A percentile compares a stretch with the other conserved stretches of the same genome.
Conservation (phyloP, 257 asterid species). For the Craterostigma plantagineum region DNA sequence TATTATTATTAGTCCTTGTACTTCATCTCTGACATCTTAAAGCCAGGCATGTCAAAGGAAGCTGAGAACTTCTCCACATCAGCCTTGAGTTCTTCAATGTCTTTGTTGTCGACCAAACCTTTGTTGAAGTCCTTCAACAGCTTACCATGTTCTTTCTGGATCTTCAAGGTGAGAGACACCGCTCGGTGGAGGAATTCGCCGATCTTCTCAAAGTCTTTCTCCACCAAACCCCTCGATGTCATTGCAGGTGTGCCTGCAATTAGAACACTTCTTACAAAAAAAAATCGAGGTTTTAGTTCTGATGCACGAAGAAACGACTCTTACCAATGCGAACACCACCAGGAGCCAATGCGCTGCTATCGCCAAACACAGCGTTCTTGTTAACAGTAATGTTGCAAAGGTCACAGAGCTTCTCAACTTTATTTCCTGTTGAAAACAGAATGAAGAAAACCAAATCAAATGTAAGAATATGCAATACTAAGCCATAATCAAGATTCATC, state of each 20-base stretch:
- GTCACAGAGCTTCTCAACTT: slow-evolving; percentile 92
- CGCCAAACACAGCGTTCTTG: slow-evolving; percentile 97
- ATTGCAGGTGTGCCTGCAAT: slow-evolving; percentile 85
- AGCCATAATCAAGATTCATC: no score
- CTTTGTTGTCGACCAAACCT: slow-evolving; percentile 72
- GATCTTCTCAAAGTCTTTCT: slow-evolving; percentile 93
- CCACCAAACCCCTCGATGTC: slow-evolving; percentile 92
- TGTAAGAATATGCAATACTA: no score
- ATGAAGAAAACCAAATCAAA: no score
- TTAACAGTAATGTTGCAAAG: slow-evolving; percentile 85
- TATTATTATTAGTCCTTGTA: slow-evolving; percentile 46
- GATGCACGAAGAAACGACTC: no score
- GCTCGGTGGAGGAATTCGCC: slow-evolving; percentile 94
- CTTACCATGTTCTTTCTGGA: slow-evolving; percentile 80
- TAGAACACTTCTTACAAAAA: no score
- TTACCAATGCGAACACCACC: slow-evolving; percentile 99
- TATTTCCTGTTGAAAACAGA: slow-evolving; percentile 53
- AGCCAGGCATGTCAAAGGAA: slow-evolving; percentile 91
- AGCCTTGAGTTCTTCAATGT: slow-evolving; percentile 73
- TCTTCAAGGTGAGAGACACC: slow-evolving; percentile 55
- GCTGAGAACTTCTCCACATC: slow-evolving; percentile 77
- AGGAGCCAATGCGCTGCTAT: slow-evolving; percentile 96
- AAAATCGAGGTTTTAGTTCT: no score
- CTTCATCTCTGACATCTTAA: slow-evolving; percentile 84
- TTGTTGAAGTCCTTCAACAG: slow-evolving; percentile 91